Conservation (phyloP, 768 basidiomycete species). For the Cystofilobasidium bisporidii region DNA sequence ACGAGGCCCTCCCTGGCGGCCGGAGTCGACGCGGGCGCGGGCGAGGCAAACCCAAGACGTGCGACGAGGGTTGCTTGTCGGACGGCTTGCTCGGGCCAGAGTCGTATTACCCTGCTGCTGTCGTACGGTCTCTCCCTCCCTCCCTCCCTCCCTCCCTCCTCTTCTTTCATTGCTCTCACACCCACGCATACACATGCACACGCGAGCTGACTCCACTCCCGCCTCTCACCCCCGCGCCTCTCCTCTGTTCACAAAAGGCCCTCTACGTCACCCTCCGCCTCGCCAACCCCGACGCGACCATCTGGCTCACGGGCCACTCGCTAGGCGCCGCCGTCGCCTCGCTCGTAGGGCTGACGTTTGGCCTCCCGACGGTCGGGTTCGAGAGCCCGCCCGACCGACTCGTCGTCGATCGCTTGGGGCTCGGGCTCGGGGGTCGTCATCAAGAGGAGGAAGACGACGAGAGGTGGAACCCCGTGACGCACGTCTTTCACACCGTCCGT, state of each 20-base stretch:
- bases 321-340: conserved; percentile 20
- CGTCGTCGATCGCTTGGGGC: conserved; percentile 7
- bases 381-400: conserved; percentile 18
- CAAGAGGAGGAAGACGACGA: not conserved
- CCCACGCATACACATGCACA: too few species aligned
- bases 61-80: conserved; percentile 8
- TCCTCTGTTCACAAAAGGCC: not conserved
- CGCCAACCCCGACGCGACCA: conserved; percentile 8
- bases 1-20: too few species aligned
- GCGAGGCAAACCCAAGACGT: conserved; percentile 3
- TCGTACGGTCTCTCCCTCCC: conserved; percentile 1
- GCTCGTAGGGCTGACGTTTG: conserved; percentile 21
- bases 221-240: not conserved
- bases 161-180: not conserved
- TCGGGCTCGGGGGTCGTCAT: not conserved
- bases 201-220: not conserved
- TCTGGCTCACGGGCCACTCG: conserved; percentile 25
- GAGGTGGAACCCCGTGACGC: not conserved
- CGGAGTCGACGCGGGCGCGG: too few species aligned
- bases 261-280: conserved; percentile 5
- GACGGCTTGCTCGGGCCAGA: conserved; percentile 3
- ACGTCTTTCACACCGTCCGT: conserved; percentile 21
- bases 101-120: conserved; percentile 16
- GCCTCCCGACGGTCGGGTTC: conserved; percentile 16
- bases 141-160: not conserved